phyloP scores from a whole-genome alignment of 495 filamentous ascomycete species.

The Penicillium longicatenatum region DNA sequence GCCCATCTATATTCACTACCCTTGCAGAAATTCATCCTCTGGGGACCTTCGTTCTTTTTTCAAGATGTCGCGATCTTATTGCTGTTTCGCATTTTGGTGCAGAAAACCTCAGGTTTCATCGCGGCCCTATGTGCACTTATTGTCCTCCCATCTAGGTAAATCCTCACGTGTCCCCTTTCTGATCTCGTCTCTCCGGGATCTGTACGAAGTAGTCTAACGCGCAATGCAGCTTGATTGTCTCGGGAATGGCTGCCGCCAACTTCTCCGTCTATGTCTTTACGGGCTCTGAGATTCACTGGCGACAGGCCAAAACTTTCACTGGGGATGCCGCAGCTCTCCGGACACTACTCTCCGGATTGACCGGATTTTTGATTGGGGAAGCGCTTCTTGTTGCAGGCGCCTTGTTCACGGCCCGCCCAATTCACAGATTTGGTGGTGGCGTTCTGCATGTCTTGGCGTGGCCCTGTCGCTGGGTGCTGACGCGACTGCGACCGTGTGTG shows the following conservation, averaged over 20 bases:
- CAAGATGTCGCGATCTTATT: conserved; percentile 42
- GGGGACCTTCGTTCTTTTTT: conserved; percentile 42
- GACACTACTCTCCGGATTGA: conserved; percentile 40
- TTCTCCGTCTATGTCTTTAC: conserved; percentile 41
- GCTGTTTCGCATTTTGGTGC: conserved; percentile 31
- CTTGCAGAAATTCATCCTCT: conserved; percentile 29
- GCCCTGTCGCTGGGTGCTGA: conserved; percentile 28
- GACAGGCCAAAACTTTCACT: conserved; percentile 38
- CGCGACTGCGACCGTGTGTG: conserved; percentile 17
- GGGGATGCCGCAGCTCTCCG: conserved; percentile 39
- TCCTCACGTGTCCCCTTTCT: conserved; percentile 13
- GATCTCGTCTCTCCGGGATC: too few relatives aligned
- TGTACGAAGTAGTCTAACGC: background rate
- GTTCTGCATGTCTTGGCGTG: conserved; percentile 35
- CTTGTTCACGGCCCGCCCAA: conserved; percentile 26
- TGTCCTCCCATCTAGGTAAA: conserved; percentile 40
- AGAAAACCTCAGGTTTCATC: conserved; percentile 27
- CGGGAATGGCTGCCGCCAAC: conserved; percentile 40
- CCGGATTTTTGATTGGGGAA: conserved; percentile 39
- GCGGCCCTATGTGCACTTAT: conserved; percentile 23
- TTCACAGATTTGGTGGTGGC: conserved; percentile 31
- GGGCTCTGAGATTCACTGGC: conserved; percentile 47
- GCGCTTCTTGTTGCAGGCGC: conserved; percentile 29
- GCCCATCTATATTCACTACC: conserved; percentile 40
- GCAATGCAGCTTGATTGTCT: conserved; percentile 32